A percentile compares a stretch with the other conserved stretches of the same genome.
These are phyloP conservation scores for Thermomucor indicae-seudaticae DNA, from an alignment of 371 early-diverging fungal species.

Conservation along the genomic window DNA sequence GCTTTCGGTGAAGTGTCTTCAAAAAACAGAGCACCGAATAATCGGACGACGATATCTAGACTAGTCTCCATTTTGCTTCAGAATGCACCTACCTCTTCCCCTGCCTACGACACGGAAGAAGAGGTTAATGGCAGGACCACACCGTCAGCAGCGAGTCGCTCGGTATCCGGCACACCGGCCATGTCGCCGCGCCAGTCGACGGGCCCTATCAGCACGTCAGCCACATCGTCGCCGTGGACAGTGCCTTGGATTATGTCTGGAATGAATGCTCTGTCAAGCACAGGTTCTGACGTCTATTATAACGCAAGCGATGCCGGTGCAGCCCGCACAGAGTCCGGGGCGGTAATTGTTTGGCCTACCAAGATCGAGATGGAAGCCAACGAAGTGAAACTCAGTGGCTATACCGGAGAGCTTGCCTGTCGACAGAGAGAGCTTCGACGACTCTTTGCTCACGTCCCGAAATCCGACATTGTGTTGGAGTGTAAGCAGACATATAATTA, in stretches of 20 bases:
- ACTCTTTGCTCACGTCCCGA: constrained; percentile 26
- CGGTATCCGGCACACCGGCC: no score
- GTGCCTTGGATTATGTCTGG: constrained; percentile 43
- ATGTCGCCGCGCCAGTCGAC: neutral
- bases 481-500: constrained; percentile 11
- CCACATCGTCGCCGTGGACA: constrained; percentile 27
- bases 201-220: neutral
- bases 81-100: neutral
- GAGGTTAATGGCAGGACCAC: no score
- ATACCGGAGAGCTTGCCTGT: constrained; percentile 15
- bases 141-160: no score
- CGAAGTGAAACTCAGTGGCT: constrained; percentile 18
- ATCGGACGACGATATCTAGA: neutral
- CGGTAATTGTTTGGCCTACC: constrained; percentile 31
- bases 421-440: constrained; percentile 27
- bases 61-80: neutral
- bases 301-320: constrained; percentile 1
- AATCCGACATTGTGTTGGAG: constrained; percentile 34
- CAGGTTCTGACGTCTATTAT: constrained; percentile 4
- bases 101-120: neutral
- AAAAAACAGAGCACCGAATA: no score
- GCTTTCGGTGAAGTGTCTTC: no score
- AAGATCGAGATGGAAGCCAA: constrained; percentile 25
- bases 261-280: constrained; percentile 17
- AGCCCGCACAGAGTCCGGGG: constrained; percentile 1